These are phyloP conservation scores for Saksenaea vasiformis DNA, from an alignment of 371 early-diverging fungal species.

Conservation along the genomic window DNA sequence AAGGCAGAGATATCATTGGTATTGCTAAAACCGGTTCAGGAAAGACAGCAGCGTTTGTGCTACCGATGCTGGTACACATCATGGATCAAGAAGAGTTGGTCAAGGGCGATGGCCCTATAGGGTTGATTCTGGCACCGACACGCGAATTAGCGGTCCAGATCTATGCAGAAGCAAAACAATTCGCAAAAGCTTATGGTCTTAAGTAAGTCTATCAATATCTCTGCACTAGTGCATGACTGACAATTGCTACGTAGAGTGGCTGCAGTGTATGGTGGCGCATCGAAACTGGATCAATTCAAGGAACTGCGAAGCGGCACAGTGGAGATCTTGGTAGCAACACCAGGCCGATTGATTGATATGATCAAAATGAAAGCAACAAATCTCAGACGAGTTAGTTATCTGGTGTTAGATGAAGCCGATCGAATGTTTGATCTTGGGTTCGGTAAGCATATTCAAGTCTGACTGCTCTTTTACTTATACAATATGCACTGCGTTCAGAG, in stretches of 20 bases:
- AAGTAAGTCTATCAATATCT: constrained; percentile 25
- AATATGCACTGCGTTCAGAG: constrained; percentile 47
- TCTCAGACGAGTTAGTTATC: constrained; percentile 85
- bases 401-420: constrained; percentile 96
- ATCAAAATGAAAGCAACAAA: constrained; percentile 88
- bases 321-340: constrained; percentile 92
- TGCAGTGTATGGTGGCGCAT: constrained; percentile 92
- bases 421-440: constrained; percentile 97
- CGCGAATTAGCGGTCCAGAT: constrained; percentile 94
- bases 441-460: constrained; percentile 56
- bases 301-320: constrained; percentile 79
- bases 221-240: background rate
- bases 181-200: constrained; percentile 75
- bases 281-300: constrained; percentile 87
- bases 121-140: constrained; percentile 79
- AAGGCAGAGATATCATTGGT: constrained; percentile 84
- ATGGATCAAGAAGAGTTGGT: constrained; percentile 77
- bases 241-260: constrained; percentile 49
- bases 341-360: constrained; percentile 97
- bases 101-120: constrained; percentile 76
- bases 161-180: constrained; percentile 76
- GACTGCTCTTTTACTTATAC: constrained; percentile 13
- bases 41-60: constrained; percentile 74
- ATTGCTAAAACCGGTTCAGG: constrained; percentile 90
- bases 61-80: constrained; percentile 89